A percentile compares a stretch with the other conserved stretches of the same genome.
Evolutionary conservation across 2,329 filamentous ascomycete genomes (phyloP).

Genomic region (Beauveria medogensis): DNA sequence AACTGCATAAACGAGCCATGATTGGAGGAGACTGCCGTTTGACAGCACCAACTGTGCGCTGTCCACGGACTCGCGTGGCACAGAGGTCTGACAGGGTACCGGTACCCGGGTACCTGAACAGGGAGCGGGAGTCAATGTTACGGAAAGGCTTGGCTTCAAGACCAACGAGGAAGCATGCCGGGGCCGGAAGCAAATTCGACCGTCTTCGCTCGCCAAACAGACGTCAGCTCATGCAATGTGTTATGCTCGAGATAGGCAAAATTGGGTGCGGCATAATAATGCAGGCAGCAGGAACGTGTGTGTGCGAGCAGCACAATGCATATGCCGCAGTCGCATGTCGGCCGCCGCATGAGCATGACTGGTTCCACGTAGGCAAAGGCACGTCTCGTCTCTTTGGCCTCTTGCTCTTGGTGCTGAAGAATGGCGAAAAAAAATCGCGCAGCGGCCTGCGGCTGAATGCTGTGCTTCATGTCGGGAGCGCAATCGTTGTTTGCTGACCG

Average conservation of each 20-base stretch:
- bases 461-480: not conserved
- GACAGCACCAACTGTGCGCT: not conserved
- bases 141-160: not conserved
- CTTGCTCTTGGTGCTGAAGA: not conserved
- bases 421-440: not conserved
- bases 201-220: not conserved
- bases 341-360: constrained; percentile 1
- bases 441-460: not conserved
- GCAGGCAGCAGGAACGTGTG: not conserved
- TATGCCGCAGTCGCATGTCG: not conserved
- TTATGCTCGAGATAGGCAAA: not conserved
- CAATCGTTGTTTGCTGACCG: constrained; percentile 4
- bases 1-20: not conserved
- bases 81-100: not conserved
- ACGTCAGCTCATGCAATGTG: not conserved
- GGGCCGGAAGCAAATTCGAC: not conserved
- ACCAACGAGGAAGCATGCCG: not conserved
- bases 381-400: not conserved
- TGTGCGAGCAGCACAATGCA: not conserved
- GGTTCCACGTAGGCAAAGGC: constrained; percentile 9
- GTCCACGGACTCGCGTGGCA: not conserved
- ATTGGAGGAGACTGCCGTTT: constrained; percentile 1
- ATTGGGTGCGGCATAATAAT: not conserved
- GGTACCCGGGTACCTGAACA: not conserved
- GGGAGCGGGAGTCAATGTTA: not conserved